phyloP scores from a whole-genome alignment of 306 rosid genomes.

The Astragalus glycyphyllos region DNA sequence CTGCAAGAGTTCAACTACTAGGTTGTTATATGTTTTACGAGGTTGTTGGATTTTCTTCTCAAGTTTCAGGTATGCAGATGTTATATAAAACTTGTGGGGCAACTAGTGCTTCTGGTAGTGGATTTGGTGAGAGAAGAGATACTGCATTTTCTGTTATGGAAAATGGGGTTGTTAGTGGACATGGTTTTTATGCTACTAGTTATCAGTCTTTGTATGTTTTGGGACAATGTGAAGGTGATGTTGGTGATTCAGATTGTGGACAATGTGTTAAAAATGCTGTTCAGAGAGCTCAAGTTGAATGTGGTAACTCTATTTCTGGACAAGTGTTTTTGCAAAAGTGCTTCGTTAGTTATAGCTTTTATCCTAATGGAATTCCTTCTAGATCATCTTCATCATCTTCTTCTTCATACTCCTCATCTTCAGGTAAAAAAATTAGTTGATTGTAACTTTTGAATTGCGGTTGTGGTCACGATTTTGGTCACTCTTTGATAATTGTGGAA shows the following conservation, averaged over 20 bases:
- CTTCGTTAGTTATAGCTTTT: slow-evolving; percentile 79
- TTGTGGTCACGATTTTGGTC: too few species aligned
- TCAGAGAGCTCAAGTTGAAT: slow-evolving; percentile 85
- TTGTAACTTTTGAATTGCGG: too few species aligned
- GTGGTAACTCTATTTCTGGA: slow-evolving; percentile 85
- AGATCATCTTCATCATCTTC: slow-evolving; percentile 45
- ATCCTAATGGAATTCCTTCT: slow-evolving; percentile 87
- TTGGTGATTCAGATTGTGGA: slow-evolving; percentile 90
- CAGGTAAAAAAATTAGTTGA: slow-evolving; percentile 47
- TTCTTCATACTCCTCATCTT: slow-evolving; percentile 51
- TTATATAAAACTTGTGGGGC: slow-evolving; percentile 78
- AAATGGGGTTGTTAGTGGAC: slow-evolving; percentile 81
- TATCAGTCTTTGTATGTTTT: slow-evolving; percentile 73
- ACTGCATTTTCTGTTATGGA: slow-evolving; percentile 73
- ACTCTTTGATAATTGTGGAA: too few species aligned
- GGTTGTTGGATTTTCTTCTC: slow-evolving; percentile 72
- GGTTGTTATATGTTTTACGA: slow-evolving; percentile 89
- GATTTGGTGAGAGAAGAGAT: slow-evolving; percentile 74
- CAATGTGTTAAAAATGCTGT: slow-evolving; percentile 80
- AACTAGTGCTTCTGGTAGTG: slow-evolving; percentile 63
- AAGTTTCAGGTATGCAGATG: slow-evolving; percentile 82
- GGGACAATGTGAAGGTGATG: slow-evolving; percentile 93
- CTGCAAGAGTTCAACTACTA: slow-evolving; percentile 76
- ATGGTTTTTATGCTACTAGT: slow-evolving; percentile 81
- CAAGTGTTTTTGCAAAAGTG: slow-evolving; percentile 88